phyloP scores from a whole-genome alignment of 2,329 filamentous ascomycete species.

The Botrytis fragariae region DNA sequence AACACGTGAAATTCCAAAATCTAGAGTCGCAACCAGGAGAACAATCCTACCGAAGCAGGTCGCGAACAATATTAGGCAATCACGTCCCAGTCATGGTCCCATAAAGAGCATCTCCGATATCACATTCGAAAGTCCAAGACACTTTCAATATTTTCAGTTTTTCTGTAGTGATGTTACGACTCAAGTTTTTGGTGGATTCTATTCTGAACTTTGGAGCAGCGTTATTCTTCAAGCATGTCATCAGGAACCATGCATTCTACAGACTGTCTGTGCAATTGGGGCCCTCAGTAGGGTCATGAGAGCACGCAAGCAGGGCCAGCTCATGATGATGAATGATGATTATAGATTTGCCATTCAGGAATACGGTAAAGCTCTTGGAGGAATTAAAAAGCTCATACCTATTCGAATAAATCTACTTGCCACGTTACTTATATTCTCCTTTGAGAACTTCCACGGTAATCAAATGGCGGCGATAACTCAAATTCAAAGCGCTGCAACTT shows the following conservation, averaged over 20 bases:
- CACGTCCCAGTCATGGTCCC: no score
- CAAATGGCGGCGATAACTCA: slow-evolving; percentile 1
- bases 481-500: slow-evolving; percentile 12
- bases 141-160: slow-evolving; percentile 13
- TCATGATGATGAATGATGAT: slow-evolving; percentile 6
- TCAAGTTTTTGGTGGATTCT: slow-evolving; percentile 9
- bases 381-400: slow-evolving; percentile 1
- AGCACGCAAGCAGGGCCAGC: not conserved
- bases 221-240: slow-evolving; percentile 15
- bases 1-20: not conserved
- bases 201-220: slow-evolving; percentile 3
- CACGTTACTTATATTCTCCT: slow-evolving; percentile 10
- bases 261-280: slow-evolving; percentile 17
- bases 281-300: slow-evolving; percentile 14
- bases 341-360: slow-evolving; percentile 16
- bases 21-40: not conserved
- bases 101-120: not conserved
- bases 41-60: not conserved
- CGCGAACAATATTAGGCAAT: not conserved
- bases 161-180: slow-evolving; percentile 16
- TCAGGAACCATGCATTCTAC: slow-evolving; percentile 10
- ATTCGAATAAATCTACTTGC: slow-evolving; percentile 14
- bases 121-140: slow-evolving; percentile 7
- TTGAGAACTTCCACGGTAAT: slow-evolving; percentile 18
- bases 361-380: slow-evolving; percentile 14